Conservation (phyloP, 805 yeast genomes). For the Suhomyces tanzawaensis region DNA sequence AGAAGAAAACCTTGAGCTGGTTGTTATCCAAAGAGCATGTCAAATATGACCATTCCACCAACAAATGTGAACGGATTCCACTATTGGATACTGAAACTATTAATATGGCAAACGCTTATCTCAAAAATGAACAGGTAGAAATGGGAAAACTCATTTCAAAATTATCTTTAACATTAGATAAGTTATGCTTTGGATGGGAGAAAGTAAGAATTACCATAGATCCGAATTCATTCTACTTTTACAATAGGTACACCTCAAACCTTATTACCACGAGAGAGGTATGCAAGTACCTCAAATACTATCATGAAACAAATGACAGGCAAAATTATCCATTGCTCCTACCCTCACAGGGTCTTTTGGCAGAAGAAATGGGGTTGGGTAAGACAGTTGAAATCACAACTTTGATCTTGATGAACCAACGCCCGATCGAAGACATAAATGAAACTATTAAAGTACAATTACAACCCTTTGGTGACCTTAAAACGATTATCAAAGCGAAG, state of each 20-base stretch:
- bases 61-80: constrained; percentile 19
- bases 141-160: constrained; percentile 6
- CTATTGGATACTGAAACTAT: constrained; percentile 14
- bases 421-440: constrained; percentile 41
- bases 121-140: constrained; percentile 3
- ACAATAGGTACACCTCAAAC: constrained; percentile 50
- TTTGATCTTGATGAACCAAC: constrained; percentile 56
- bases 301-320: constrained; percentile 18
- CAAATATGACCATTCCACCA: constrained; percentile 25
- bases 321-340: constrained; percentile 26
- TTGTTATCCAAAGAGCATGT: constrained; percentile 51
- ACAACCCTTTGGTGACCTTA: constrained; percentile 38
- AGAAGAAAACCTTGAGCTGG: constrained; percentile 57
- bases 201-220: constrained; percentile 12
- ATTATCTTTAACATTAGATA: constrained; percentile 31
- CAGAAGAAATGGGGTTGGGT: constrained; percentile 98
- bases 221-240: constrained; percentile 33
- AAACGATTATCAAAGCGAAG: constrained; percentile 50
- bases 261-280: constrained; percentile 16
- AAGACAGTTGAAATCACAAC: constrained; percentile 86
- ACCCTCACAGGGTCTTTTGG: constrained; percentile 65
- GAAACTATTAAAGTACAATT: constrained; percentile 26
- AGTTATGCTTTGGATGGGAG: constrained; percentile 55
- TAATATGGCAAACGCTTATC: background rate
- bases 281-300: constrained; percentile 21